Conservation (phyloP, 2,329 filamentous ascomycete species). For the Cadophora malorum region DNA sequence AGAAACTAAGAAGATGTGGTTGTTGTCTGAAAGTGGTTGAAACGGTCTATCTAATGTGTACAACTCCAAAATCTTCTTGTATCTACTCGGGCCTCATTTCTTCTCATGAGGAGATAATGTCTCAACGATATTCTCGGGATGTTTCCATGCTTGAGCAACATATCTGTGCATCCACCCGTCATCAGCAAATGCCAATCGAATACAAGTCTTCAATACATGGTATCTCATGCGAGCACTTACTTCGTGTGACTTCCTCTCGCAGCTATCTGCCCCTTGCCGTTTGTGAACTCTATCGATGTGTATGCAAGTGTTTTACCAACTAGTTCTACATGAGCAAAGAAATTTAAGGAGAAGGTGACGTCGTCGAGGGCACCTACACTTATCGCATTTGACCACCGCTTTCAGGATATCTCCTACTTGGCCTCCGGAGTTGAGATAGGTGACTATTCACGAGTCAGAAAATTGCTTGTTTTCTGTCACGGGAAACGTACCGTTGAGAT, state of each 20-base stretch:
- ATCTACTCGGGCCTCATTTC: constrained; percentile 13
- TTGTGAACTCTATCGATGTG: constrained; percentile 64
- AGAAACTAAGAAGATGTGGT: neutral
- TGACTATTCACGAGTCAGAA: constrained; percentile 54
- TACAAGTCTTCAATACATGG: neutral
- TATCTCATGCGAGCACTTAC: constrained; percentile 48
- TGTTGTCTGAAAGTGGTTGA: neutral
- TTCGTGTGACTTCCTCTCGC: constrained; percentile 72
- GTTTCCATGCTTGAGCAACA: constrained; percentile 46
- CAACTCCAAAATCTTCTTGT: neutral
- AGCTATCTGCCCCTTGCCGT: constrained; percentile 63
- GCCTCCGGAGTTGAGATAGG: constrained; percentile 65
- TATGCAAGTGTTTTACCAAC: constrained; percentile 70
- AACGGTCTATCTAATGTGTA: neutral
- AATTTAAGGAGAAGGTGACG: neutral
- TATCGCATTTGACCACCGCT: constrained; percentile 65
- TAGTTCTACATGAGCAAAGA: constrained; percentile 40
- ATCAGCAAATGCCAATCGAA: neutral
- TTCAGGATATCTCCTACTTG: constrained; percentile 61
- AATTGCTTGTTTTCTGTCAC: neutral
- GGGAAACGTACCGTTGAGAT: constrained; percentile 60
- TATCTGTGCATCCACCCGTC: constrained; percentile 38
- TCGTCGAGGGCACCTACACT: constrained; percentile 52
- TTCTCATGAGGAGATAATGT: constrained; percentile 40
- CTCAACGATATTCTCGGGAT: constrained; percentile 45